phyloP scores from a whole-genome alignment of 2,329 filamentous ascomycete species.

The Ceratocystis huliohia region DNA sequence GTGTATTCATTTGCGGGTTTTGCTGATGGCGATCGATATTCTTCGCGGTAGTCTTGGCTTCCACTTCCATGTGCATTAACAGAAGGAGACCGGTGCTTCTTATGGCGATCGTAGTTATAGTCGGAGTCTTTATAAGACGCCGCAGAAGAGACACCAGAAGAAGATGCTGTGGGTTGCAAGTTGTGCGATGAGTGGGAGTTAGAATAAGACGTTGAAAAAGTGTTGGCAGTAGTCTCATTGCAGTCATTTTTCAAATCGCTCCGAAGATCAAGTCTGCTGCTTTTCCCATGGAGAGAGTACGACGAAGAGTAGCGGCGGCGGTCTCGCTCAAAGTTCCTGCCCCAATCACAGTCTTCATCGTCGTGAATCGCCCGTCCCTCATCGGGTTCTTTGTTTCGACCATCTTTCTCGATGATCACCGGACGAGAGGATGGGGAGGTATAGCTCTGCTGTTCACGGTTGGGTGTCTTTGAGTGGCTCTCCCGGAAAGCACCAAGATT shows the following conservation, averaged over 20 bases:
- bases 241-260: background rate
- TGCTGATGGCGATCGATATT: conserved; percentile 15
- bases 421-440: conserved; percentile 12
- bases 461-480: conserved; percentile 9
- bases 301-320: conserved; percentile 13
- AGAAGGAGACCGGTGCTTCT: conserved; percentile 17
- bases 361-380: background rate
- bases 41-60: conserved; percentile 13
- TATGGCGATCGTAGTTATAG: conserved; percentile 9
- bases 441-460: conserved; percentile 6
- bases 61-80: background rate
- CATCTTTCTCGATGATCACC: background rate
- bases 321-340: conserved; percentile 7
- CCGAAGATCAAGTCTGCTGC: conserved; percentile 15
- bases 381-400: background rate
- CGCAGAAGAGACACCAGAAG: background rate
- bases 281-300: conserved; percentile 10
- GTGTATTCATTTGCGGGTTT: conserved; percentile 16
- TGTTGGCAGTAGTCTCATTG: conserved; percentile 10
- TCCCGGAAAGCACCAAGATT: conserved; percentile 5
- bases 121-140: conserved; percentile 7
- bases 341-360: background rate
- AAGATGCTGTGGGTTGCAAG: background rate
- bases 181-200: conserved; percentile 15
- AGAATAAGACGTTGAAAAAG: conserved; percentile 6